Conservation (phyloP, 148 eudicot species). For the Fagopyrum homotropicum region DNA sequence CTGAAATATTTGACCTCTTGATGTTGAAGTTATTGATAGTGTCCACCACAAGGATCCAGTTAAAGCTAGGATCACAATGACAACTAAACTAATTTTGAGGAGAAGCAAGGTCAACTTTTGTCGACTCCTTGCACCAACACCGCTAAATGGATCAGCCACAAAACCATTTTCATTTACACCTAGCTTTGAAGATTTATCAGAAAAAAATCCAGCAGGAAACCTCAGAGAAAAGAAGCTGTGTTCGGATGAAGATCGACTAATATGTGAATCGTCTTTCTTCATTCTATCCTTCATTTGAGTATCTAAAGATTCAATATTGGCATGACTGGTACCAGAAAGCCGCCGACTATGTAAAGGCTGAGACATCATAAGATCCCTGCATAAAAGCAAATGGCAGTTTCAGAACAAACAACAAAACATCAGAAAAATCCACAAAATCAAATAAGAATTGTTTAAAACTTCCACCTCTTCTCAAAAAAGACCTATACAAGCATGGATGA, state of each 20-base stretch:
- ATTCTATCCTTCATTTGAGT: conserved; percentile 75
- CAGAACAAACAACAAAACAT: not conserved
- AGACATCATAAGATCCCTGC: conserved; percentile 42
- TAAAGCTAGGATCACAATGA: conserved; percentile 18
- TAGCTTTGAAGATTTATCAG: conserved; percentile 52
- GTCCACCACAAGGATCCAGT: conserved; percentile 89
- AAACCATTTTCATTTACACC: conserved; percentile 54
- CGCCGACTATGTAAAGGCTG: conserved; percentile 83
- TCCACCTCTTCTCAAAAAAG: not conserved
- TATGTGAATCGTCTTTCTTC: conserved; percentile 66
- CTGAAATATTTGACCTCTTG: conserved; percentile 67
- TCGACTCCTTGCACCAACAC: conserved; percentile 35
- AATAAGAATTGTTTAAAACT: not conserved
- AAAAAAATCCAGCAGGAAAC: not conserved
- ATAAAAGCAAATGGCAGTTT: not conserved
- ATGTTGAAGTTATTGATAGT: conserved; percentile 53
- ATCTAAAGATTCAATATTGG: conserved; percentile 51
- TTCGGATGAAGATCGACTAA: conserved; percentile 22
- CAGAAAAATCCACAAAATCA: not conserved
- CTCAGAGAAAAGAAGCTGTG: not conserved
- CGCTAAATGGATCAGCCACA: conserved; percentile 39
- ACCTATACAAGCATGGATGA: no score
- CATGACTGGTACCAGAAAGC: conserved; percentile 43
- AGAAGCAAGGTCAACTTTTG: conserved; percentile 13
- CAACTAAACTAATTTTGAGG: conserved; percentile 18